These are phyloP conservation scores for Aspergillus sp. DNA, from an alignment of 2,329 filamentous ascomycete genomes.

Conservation along the genomic window DNA sequence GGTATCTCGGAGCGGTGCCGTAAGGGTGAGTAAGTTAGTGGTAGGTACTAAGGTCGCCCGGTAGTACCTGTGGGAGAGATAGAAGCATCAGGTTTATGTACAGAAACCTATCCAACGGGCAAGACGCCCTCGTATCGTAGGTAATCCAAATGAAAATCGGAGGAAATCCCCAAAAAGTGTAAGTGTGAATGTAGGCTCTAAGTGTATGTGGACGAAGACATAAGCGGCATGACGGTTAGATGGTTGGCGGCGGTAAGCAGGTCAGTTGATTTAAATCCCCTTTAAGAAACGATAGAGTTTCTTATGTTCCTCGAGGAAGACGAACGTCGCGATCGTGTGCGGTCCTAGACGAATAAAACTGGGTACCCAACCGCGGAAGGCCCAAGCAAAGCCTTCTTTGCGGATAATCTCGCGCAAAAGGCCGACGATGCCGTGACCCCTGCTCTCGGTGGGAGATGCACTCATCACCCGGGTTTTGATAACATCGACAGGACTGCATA, in stretches of 20 bases:
- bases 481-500: conserved; percentile 67
- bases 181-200: not conserved
- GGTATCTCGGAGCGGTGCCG: not conserved
- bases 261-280: conserved; percentile 21
- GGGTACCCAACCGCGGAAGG: conserved; percentile 67
- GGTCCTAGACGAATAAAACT: conserved; percentile 66
- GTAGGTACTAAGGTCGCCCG: not conserved
- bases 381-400: conserved; percentile 61
- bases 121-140: not conserved
- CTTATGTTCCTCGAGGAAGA: conserved; percentile 69
- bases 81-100: not conserved
- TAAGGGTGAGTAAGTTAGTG: not conserved
- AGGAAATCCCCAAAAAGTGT: not conserved
- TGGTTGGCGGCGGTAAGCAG: not conserved
- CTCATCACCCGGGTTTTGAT: conserved; percentile 68
- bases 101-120: not conserved
- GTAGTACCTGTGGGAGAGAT: not conserved
- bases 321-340: conserved; percentile 65
- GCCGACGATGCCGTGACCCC: conserved; percentile 45
- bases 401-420: conserved; percentile 55
- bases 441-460: conserved; percentile 44
- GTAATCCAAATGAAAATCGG: not conserved
- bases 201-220: not conserved
- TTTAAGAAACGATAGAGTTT: conserved; percentile 56
- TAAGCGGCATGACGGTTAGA: not conserved